These are phyloP conservation scores for Fusarium kyushuense DNA, from an alignment of 2,329 filamentous ascomycete genomes.

Conservation along the genomic window DNA sequence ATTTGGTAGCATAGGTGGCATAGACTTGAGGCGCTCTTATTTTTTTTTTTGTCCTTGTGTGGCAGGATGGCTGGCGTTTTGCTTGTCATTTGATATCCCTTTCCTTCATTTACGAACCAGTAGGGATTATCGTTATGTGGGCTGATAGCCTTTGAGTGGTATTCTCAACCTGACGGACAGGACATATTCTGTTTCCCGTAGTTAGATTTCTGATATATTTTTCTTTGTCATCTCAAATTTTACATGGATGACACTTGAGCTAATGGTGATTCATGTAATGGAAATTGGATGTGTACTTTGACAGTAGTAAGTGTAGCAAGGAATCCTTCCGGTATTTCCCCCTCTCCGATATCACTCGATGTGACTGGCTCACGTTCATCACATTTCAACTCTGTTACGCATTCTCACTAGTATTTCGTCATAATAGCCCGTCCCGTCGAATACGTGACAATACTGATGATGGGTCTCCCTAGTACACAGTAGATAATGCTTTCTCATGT, in stretches of 20 bases:
- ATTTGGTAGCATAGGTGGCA: slow-evolving; percentile 53
- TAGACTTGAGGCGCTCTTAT: slow-evolving; percentile 53
- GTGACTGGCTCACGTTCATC: slow-evolving; percentile 1
- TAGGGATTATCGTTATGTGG: slow-evolving; percentile 41
- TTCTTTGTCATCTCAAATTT: slow-evolving; percentile 11
- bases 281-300: background rate
- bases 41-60: slow-evolving; percentile 46
- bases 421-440: background rate
- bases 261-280: background rate
- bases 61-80: slow-evolving; percentile 52
- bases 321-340: background rate
- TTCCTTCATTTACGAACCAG: slow-evolving; percentile 41
- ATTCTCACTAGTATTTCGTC: background rate
- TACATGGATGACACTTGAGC: background rate
- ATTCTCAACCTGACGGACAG: slow-evolving; percentile 24
- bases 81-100: slow-evolving; percentile 50
- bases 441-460: background rate
- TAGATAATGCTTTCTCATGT: background rate
- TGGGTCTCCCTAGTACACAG: background rate
- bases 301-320: background rate
- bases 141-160: slow-evolving; percentile 19
- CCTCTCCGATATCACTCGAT: background rate
- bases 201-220: slow-evolving; percentile 40
- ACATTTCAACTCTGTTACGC: background rate
- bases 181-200: slow-evolving; percentile 43